Conservation (phyloP, 805 yeast genomes). For the Tetrapisispora arboricola region DNA sequence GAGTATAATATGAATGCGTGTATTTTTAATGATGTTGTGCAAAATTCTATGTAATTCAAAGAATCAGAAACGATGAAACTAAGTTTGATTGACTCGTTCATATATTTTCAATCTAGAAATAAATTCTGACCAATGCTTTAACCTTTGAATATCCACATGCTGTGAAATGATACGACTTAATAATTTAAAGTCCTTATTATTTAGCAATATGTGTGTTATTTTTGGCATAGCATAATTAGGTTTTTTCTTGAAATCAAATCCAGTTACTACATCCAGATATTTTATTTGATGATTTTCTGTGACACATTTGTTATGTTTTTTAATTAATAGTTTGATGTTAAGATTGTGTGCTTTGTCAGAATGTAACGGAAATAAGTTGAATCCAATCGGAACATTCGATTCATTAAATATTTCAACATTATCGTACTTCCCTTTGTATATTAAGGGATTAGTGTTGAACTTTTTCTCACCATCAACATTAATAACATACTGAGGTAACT, state of each 20-base stretch:
- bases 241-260: slow-evolving; percentile 20
- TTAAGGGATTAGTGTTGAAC: background rate
- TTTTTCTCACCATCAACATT: background rate
- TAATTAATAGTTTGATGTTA: slow-evolving; percentile 6
- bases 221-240: slow-evolving; percentile 21
- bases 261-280: slow-evolving; percentile 20
- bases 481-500: slow-evolving; percentile 5
- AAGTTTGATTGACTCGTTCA: background rate
- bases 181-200: slow-evolving; percentile 6
- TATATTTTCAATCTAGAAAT: background rate
- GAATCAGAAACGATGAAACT: too few species aligned
- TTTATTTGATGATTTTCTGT: slow-evolving; percentile 4
- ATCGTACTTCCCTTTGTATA: background rate
- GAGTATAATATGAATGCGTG: too few species aligned
- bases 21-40: too few species aligned
- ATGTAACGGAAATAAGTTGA: slow-evolving; percentile 4
- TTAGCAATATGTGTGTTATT: slow-evolving; percentile 12
- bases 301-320: slow-evolving; percentile 7
- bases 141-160: slow-evolving; percentile 4
- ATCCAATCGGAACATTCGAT: slow-evolving; percentile 15
- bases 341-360: too few species aligned
- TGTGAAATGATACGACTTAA: slow-evolving; percentile 3
- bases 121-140: slow-evolving; percentile 12
- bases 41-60: too few species aligned
- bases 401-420: slow-evolving; percentile 2